Evolutionary conservation across 2,329 filamentous ascomycete genomes (phyloP).

Genomic region (Scorias spongiosa): DNA sequence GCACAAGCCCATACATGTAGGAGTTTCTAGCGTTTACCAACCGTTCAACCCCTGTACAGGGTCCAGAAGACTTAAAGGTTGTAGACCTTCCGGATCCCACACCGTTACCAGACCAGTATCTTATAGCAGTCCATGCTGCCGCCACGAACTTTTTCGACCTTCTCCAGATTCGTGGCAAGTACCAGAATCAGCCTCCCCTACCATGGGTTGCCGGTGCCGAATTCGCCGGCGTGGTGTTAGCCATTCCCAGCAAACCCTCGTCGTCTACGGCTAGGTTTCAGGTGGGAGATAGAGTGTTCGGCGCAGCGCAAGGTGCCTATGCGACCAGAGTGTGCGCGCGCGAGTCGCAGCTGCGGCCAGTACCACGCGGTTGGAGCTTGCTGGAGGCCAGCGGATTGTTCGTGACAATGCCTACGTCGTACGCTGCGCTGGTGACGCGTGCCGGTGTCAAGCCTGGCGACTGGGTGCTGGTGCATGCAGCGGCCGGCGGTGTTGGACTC

Average conservation of each 20-base stretch:
- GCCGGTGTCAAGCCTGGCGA: constrained; percentile 66
- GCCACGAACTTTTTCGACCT: constrained; percentile 97
- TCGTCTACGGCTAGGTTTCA: constrained; percentile 43
- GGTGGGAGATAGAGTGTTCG: constrained; percentile 71
- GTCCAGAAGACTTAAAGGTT: constrained; percentile 64
- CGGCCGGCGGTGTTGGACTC: constrained; percentile 79
- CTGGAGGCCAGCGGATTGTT: constrained; percentile 77
- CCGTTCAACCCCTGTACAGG: constrained; percentile 31
- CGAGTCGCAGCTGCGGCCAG: constrained; percentile 53
- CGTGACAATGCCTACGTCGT: constrained; percentile 74
- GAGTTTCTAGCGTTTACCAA: not conserved
- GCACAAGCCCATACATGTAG: too few species aligned
- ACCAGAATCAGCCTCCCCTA: constrained; percentile 78
- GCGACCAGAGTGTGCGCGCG: constrained; percentile 56
- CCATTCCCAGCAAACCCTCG: constrained; percentile 38
- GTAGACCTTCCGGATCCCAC: constrained; percentile 58
- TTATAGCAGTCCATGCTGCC: constrained; percentile 71
- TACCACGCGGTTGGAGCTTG: constrained; percentile 71
- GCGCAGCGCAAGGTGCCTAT: constrained; percentile 72
- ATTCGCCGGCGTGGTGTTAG: constrained; percentile 65
- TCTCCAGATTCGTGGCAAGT: constrained; percentile 87
- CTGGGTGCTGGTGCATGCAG: constrained; percentile 79
- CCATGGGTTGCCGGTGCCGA: constrained; percentile 81
- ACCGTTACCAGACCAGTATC: constrained; percentile 60
- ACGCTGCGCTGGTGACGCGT: constrained; percentile 59